Conservation (phyloP, 2,329 filamentous ascomycete genomes). For the Nannizzia gypsea region DNA sequence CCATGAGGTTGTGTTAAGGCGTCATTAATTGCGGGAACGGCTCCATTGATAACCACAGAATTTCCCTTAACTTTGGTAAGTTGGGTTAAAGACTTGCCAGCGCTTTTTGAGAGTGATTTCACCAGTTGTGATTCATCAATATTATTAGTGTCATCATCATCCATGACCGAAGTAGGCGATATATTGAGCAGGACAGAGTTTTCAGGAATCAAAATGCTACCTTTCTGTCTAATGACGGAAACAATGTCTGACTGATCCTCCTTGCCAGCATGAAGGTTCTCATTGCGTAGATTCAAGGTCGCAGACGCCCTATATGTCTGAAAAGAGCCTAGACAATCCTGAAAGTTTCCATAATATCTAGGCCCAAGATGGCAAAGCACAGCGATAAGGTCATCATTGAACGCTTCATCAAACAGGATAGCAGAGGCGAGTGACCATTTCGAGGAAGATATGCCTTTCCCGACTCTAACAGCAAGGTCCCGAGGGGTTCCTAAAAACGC, state of each 20-base stretch:
- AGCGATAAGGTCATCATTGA: slow-evolving; percentile 84
- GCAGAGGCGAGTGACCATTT: slow-evolving; percentile 84
- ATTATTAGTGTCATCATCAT: slow-evolving; percentile 64
- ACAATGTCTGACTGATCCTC: slow-evolving; percentile 88
- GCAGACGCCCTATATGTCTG: slow-evolving; percentile 94
- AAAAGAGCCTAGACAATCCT: slow-evolving; percentile 89
- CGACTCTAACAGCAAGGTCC: slow-evolving; percentile 66
- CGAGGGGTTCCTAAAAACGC: slow-evolving; percentile 88
- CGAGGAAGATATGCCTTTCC: slow-evolving; percentile 60
- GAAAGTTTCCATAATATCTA: slow-evolving; percentile 88
- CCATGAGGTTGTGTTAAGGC: slow-evolving; percentile 72
- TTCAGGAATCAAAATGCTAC: slow-evolving; percentile 70
- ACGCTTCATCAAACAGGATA: slow-evolving; percentile 72
- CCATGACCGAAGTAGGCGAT: slow-evolving; percentile 65
- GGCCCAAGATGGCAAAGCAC: slow-evolving; percentile 85
- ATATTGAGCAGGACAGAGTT: slow-evolving; percentile 71
- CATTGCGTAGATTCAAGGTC: slow-evolving; percentile 78
- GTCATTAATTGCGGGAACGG: slow-evolving; percentile 76
- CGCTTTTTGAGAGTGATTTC: slow-evolving; percentile 60
- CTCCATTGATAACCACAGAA: slow-evolving; percentile 75
- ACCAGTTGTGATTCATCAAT: slow-evolving; percentile 62
- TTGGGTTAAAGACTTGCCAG: slow-evolving; percentile 55
- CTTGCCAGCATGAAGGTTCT: slow-evolving; percentile 76
- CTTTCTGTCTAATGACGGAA: slow-evolving; percentile 73
- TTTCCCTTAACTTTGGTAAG: slow-evolving; percentile 63